phyloP scores from a whole-genome alignment of 1,284 basidiomycete genomes.

The Calocybe gambosa region DNA sequence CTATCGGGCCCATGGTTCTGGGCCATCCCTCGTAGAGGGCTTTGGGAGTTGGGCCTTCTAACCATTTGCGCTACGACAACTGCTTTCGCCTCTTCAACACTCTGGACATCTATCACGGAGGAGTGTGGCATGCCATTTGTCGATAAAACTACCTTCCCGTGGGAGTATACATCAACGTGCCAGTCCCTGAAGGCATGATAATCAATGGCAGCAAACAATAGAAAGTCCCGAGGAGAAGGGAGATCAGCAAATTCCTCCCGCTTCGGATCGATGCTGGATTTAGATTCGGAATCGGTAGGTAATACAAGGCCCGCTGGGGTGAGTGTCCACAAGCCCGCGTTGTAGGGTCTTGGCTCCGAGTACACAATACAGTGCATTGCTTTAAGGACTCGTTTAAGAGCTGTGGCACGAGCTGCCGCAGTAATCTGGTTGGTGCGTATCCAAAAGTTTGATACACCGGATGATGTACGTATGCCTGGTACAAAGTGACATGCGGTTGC shows the following conservation, averaged over 20 bases:
- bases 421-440: neutral
- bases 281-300: neutral
- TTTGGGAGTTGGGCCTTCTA: neutral
- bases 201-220: constrained; percentile 22
- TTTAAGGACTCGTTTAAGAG: neutral
- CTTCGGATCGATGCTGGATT: neutral
- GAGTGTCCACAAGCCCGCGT: neutral
- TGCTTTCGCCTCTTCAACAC: neutral
- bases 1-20: neutral
- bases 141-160: neutral
- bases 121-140: neutral
- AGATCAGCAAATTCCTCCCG: constrained; percentile 12
- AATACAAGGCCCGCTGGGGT: neutral
- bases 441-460: neutral
- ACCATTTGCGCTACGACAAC: neutral
- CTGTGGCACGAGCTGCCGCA: neutral
- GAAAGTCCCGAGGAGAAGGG: constrained; percentile 20
- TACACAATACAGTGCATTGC: neutral
- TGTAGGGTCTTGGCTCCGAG: neutral
- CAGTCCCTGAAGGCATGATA: constrained; percentile 22
- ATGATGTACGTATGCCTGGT: neutral
- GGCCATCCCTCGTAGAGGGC: neutral
- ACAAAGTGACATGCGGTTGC: neutral
- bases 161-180: constrained; percentile 17
- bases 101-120: neutral